Conservation (phyloP, 345 rosid species). For the Heritiera littoralis region DNA sequence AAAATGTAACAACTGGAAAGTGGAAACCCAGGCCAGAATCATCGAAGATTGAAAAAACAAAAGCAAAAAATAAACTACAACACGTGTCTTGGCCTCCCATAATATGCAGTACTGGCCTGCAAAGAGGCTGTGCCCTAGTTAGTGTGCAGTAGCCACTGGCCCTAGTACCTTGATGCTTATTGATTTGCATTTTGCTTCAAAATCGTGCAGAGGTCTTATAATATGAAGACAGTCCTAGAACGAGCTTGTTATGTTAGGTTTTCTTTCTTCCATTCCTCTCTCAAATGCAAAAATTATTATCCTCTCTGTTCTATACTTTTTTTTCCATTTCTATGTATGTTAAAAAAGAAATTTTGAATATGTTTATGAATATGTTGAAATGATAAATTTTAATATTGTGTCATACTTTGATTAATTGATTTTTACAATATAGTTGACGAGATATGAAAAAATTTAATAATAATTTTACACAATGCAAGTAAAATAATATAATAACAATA, state of each 20-base stretch:
- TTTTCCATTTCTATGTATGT: no score
- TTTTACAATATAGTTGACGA: not conserved
- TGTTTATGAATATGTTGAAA: not conserved
- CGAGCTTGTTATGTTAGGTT: not conserved
- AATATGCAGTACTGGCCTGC: not conserved
- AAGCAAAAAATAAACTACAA: not conserved
- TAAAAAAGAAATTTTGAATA: no score
- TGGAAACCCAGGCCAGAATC: not conserved
- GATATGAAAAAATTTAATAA: not conserved
- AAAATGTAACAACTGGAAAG: constrained; percentile 26
- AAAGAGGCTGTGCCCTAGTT: not conserved
- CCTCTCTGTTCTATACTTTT: no score
- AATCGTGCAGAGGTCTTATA: not conserved
- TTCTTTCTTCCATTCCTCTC: not conserved
- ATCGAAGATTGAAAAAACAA: not conserved
- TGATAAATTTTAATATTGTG: no score
- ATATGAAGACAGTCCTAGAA: not conserved
- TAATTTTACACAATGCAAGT: not conserved
- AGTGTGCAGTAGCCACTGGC: constrained; percentile 19
- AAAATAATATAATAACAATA: not conserved
- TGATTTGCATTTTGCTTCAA: not conserved
- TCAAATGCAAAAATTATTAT: no score
- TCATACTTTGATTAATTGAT: not conserved
- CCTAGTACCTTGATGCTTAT: not conserved
- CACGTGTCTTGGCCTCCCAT: constrained; percentile 26